Percentiles rank a stretch among this genome's conserved stretches.
Evolutionary conservation across 1,284 basidiomycete genomes (phyloP).

Genomic region (Austroboletus niveus): DNA sequence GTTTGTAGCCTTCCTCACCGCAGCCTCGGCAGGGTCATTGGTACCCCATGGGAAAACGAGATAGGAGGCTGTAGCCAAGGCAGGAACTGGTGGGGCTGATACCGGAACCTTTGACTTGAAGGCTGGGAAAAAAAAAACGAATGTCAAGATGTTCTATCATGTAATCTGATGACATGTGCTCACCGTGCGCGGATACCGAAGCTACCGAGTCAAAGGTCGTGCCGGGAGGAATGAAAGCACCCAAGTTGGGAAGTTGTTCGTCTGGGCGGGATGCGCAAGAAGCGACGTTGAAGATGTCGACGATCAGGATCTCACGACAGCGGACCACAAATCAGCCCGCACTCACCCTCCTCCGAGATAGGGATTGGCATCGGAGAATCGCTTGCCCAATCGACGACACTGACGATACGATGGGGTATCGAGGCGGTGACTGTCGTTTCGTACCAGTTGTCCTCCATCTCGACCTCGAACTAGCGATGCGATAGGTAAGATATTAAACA

Average conservation of each 20-base stretch:
- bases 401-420: constrained; percentile 68
- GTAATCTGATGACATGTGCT: not conserved
- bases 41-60: constrained; percentile 72
- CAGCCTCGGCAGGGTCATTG: constrained; percentile 68
- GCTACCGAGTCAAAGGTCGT: constrained; percentile 17
- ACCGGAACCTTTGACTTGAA: constrained; percentile 3
- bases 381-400: constrained; percentile 82
- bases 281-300: constrained; percentile 7
- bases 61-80: constrained; percentile 49
- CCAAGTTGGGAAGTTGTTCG: constrained; percentile 22
- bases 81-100: constrained; percentile 30
- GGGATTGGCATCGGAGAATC: constrained; percentile 51
- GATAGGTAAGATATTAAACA: not conserved
- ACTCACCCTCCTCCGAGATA: constrained; percentile 17
- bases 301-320: constrained; percentile 1
- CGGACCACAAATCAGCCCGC: constrained; percentile 1
- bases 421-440: constrained; percentile 67
- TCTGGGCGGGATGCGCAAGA: constrained; percentile 9
- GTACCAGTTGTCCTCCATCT: constrained; percentile 87
- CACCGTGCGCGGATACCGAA: constrained; percentile 12
- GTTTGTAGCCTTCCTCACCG: constrained; percentile 45
- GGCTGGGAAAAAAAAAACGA: constrained; percentile 2
- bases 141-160: not conserved
- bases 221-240: constrained; percentile 23
- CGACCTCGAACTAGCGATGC: constrained; percentile 65